These are phyloP conservation scores for Coprinopsis sp. DNA, from an alignment of 768 basidiomycete genomes.

Conservation along the genomic window DNA sequence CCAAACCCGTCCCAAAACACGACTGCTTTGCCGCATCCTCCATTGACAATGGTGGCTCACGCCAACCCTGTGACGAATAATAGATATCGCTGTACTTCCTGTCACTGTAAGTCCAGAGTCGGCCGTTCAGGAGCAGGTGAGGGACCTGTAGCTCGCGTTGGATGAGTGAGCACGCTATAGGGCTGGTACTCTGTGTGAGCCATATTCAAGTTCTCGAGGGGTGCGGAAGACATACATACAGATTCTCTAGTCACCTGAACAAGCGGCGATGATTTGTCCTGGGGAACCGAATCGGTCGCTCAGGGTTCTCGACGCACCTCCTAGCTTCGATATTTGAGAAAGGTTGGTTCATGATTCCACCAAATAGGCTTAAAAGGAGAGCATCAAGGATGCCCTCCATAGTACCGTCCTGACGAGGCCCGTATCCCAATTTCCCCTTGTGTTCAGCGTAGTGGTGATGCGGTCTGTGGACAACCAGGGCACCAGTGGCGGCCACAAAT, in stretches of 20 bases:
- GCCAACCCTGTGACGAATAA: slow-evolving; percentile 92
- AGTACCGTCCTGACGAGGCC: no score
- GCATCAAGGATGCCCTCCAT: no score
- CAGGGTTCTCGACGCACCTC: slow-evolving; percentile 54
- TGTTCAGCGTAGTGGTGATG: no score
- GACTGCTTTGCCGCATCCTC: slow-evolving; percentile 77
- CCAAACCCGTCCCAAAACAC: no score
- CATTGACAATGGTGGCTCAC: slow-evolving; percentile 68
- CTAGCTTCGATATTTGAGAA: background rate
- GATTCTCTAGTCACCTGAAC: slow-evolving; percentile 83
- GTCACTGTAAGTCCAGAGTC: slow-evolving; percentile 91
- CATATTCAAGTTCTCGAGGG: background rate
- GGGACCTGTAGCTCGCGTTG: slow-evolving; percentile 86
- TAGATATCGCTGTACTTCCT: slow-evolving; percentile 62
- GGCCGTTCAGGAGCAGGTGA: slow-evolving; percentile 82
- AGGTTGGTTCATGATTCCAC: slow-evolving; percentile 73
- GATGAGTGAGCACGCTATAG: slow-evolving; percentile 90
- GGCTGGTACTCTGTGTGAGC: slow-evolving; percentile 36
- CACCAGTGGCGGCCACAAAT: no score
- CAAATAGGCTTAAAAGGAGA: slow-evolving; percentile 82
- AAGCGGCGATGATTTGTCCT: slow-evolving; percentile 91
- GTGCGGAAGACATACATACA: slow-evolving; percentile 60
- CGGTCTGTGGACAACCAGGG: no score
- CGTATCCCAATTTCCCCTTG: no score
- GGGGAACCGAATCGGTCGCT: slow-evolving; percentile 92